Evolutionary conservation across 345 rosid species (phyloP).

Genomic region (Raphanus raphanistrum): DNA sequence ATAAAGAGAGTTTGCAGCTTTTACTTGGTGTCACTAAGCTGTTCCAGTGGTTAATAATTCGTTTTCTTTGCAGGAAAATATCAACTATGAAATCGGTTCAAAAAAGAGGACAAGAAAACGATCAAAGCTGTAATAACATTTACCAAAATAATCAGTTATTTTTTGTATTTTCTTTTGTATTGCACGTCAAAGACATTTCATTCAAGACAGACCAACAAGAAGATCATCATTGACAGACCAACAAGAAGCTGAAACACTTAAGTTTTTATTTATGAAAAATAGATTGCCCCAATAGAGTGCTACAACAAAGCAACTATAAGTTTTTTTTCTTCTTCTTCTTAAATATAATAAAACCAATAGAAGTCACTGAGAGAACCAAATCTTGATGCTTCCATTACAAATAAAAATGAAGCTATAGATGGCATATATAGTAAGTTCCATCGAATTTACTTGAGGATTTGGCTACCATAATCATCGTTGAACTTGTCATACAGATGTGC

Average conservation of each 20-base stretch:
- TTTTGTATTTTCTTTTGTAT: no score
- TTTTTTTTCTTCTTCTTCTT: slow-evolving; percentile 3
- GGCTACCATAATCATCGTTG: slow-evolving; percentile 90
- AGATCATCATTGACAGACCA: no score
- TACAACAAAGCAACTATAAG: background rate
- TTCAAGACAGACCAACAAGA: no score
- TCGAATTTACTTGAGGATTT: slow-evolving; percentile 54
- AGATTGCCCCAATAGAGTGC: background rate
- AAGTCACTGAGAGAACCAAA: background rate
- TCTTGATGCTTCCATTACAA: background rate
- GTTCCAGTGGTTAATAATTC: background rate
- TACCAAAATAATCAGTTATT: no score
- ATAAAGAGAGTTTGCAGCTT: background rate
- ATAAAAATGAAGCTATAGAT: slow-evolving; percentile 10
- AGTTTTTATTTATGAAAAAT: background rate
- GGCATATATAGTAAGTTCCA: background rate
- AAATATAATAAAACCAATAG: background rate
- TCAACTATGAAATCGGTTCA: slow-evolving; percentile 1
- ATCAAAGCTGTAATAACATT: no score
- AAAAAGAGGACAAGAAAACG: slow-evolving; percentile 30
- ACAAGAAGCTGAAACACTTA: background rate
- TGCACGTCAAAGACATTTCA: background rate
- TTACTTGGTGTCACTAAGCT: background rate
- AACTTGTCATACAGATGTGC: slow-evolving; percentile 86
- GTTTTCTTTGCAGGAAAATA: slow-evolving; percentile 23